Evolutionary conservation across 192 early-diverging fungal genomes (phyloP).

Genomic region (Coemansia interrupta): DNA sequence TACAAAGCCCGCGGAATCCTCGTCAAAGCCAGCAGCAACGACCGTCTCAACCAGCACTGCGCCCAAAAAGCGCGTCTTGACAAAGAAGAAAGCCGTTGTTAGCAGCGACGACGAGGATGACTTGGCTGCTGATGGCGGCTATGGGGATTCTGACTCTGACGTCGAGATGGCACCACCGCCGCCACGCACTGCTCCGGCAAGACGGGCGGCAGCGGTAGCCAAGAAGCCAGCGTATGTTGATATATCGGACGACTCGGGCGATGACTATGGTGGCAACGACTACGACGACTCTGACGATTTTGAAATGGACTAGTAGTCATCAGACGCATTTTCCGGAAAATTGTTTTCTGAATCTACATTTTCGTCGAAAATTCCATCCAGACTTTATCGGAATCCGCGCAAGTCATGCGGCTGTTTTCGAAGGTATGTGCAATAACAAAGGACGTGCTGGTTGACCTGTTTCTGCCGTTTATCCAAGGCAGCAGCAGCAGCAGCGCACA

Average conservation of each 20-base stretch:
- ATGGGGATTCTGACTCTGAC: constrained; percentile 13
- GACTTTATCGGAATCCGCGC: too few relatives aligned
- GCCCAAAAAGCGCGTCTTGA: constrained; percentile 7
- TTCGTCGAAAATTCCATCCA: too few relatives aligned
- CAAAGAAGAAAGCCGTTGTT: constrained; percentile 3
- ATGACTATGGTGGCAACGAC: constrained; percentile 25
- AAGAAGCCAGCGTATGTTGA: constrained; percentile 35
- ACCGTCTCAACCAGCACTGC: constrained; percentile 2
- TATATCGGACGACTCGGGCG: constrained; percentile 36
- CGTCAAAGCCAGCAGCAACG: background rate
- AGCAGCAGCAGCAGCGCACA: too few relatives aligned
- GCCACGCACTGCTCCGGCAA: constrained; percentile 16
- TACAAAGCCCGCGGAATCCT: background rate
- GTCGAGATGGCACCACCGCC: constrained; percentile 14
- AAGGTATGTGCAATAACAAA: too few relatives aligned
- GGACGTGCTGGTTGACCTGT: too few relatives aligned
- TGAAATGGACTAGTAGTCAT: constrained; percentile 15
- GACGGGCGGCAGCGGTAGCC: constrained; percentile 23
- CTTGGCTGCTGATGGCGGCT: constrained; percentile 4
- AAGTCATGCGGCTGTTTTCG: too few relatives aligned
- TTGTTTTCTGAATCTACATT: too few relatives aligned
- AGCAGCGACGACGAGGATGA: constrained; percentile 41
- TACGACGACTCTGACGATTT: constrained; percentile 18
- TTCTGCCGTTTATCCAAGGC: too few relatives aligned
- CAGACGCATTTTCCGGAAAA: too few relatives aligned